A percentile compares a stretch with the other conserved stretches of the same genome.
Evolutionary conservation across 257 asterid species (phyloP).

Genomic region (Solanum piurae): DNA sequence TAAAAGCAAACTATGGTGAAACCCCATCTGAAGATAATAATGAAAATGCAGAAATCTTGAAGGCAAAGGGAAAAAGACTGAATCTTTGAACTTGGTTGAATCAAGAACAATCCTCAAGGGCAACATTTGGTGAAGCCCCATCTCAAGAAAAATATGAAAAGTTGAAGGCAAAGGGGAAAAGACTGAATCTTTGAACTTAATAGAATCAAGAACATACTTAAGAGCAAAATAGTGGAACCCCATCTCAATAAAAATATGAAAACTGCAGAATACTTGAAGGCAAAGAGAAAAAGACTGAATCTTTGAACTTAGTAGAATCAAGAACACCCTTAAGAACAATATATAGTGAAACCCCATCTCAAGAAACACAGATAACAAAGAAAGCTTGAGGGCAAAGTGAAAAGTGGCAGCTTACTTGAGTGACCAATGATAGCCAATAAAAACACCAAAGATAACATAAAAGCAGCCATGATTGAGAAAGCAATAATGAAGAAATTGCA

Average conservation of each 20-base stretch:
- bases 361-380: background rate
- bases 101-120: background rate
- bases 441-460: slow-evolving; percentile 29
- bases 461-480: slow-evolving; percentile 37
- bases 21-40: background rate
- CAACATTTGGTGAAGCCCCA: background rate
- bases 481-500: background rate
- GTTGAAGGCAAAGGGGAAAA: background rate
- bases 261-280: background rate
- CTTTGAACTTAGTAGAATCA: background rate
- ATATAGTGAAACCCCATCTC: background rate
- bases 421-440: slow-evolving; percentile 40
- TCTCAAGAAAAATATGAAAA: background rate
- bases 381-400: background rate
- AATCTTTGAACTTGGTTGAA: background rate
- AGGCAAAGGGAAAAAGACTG: background rate
- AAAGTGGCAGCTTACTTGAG: slow-evolving; percentile 17
- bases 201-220: background rate
- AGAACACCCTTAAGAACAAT: background rate
- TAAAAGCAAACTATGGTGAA: background rate
- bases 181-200: background rate
- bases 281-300: background rate
- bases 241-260: background rate
- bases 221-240: background rate
- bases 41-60: background rate